Conservation (phyloP, 805 yeast species). For the Cyberlindnera misumaiensis region DNA sequence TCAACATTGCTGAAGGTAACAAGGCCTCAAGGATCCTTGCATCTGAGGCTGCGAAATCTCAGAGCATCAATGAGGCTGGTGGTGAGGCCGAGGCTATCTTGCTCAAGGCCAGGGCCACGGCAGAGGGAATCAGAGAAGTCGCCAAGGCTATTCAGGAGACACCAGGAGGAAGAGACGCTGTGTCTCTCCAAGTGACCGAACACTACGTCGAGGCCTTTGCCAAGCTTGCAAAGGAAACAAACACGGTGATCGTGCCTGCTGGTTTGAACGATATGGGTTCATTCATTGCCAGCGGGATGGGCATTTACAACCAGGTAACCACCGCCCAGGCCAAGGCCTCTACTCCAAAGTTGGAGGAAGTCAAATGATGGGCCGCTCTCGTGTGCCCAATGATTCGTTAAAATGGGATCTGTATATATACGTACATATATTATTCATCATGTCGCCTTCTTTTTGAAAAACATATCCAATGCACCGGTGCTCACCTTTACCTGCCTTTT, state of each 20-base stretch:
- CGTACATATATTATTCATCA: neutral
- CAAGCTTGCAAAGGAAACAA: conserved; percentile 74
- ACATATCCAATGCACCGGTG: conserved; percentile 64
- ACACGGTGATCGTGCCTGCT: conserved; percentile 72
- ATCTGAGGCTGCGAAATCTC: conserved; percentile 64
- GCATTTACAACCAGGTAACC: conserved; percentile 54
- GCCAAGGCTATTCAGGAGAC: conserved; percentile 63
- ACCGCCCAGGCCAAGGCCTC: conserved; percentile 7
- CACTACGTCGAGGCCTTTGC: conserved; percentile 78
- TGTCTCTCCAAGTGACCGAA: conserved; percentile 73
- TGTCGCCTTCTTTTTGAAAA: conserved; percentile 37
- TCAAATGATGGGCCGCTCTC: conserved; percentile 4
- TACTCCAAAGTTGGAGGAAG: conserved; percentile 5
- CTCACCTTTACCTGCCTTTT: conserved; percentile 43
- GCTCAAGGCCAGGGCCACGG: conserved; percentile 64
- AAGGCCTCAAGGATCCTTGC: conserved; percentile 62
- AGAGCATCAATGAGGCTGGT: conserved; percentile 58
- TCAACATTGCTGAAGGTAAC: conserved; percentile 81
- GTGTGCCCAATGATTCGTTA: too few species aligned
- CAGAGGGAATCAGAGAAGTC: conserved; percentile 57
- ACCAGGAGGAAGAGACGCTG: conserved; percentile 71
- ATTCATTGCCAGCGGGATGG: conserved; percentile 70
- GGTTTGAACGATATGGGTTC: conserved; percentile 68
- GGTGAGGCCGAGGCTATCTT: conserved; percentile 71
- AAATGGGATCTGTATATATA: neutral